phyloP scores from a whole-genome alignment of 345 rosid species.

The Lumnitzera racemosa region DNA sequence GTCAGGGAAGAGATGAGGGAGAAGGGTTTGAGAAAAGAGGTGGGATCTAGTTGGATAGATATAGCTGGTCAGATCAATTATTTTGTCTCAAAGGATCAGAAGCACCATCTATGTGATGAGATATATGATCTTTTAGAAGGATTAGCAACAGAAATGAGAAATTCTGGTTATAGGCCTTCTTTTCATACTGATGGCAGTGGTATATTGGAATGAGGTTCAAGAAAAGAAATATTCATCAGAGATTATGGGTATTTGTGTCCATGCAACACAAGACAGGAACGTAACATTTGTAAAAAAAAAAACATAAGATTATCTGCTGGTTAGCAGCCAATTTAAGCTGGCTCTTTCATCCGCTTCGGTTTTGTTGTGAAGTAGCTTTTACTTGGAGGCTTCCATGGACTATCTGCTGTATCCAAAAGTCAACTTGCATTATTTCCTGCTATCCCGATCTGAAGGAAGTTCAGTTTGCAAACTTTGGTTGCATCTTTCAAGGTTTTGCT shows the following conservation, averaged over 20 bases:
- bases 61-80: constrained; percentile 42
- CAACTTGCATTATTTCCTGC: too few relatives aligned
- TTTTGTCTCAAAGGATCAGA: constrained; percentile 62
- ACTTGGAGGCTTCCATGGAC: too few relatives aligned
- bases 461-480: too few relatives aligned
- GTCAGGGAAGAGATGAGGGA: constrained; percentile 71
- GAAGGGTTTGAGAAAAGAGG: constrained; percentile 63
- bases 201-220: not conserved
- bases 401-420: too few relatives aligned
- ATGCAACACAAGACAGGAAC: not conserved
- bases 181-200: constrained; percentile 4
- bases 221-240: not conserved
- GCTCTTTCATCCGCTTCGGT: too few relatives aligned
- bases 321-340: too few relatives aligned
- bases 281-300: not conserved
- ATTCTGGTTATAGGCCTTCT: constrained; percentile 13
- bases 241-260: too few relatives aligned
- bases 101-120: constrained; percentile 41
- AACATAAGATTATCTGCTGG: too few relatives aligned
- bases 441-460: too few relatives aligned
- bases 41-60: constrained; percentile 72
- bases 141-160: constrained; percentile 47
- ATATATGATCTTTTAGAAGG: constrained; percentile 47
- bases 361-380: too few relatives aligned
- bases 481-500: too few relatives aligned